These are phyloP conservation scores for Vigna radiata DNA, from an alignment of 306 rosid species.

Conservation along the genomic window DNA sequence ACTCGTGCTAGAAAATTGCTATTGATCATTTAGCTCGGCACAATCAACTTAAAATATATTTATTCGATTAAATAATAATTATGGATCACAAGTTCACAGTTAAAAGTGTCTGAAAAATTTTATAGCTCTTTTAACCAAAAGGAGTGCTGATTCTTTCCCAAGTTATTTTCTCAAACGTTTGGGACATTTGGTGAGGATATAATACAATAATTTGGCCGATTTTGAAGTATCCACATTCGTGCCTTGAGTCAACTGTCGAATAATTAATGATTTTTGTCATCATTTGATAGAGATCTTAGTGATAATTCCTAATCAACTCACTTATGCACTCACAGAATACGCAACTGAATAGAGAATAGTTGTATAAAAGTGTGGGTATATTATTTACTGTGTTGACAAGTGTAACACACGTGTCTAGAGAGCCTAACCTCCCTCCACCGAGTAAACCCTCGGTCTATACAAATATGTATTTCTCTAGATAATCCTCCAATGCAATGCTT, in stretches of 20 bases:
- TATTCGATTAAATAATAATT: background rate
- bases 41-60: background rate
- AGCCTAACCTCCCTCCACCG: no score
- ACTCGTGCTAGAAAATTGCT: background rate
- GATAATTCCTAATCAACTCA: no score
- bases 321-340: no score
- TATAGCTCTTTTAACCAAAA: no score
- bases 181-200: background rate
- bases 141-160: background rate
- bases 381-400: no score
- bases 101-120: background rate
- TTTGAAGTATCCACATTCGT: background rate
- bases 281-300: no score
- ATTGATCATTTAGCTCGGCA: slow-evolving; percentile 21
- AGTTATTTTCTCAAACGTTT: background rate
- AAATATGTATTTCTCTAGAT: no score
- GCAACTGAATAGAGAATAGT: no score
- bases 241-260: background rate
- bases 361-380: no score
- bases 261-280: slow-evolving; percentile 13
- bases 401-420: no score
- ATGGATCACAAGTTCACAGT: background rate
- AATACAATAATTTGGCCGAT: background rate
- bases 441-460: no score
- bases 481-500: no score